Evolutionary conservation across 768 basidiomycete species (phyloP).

Genomic region (Lyophyllum semitale): DNA sequence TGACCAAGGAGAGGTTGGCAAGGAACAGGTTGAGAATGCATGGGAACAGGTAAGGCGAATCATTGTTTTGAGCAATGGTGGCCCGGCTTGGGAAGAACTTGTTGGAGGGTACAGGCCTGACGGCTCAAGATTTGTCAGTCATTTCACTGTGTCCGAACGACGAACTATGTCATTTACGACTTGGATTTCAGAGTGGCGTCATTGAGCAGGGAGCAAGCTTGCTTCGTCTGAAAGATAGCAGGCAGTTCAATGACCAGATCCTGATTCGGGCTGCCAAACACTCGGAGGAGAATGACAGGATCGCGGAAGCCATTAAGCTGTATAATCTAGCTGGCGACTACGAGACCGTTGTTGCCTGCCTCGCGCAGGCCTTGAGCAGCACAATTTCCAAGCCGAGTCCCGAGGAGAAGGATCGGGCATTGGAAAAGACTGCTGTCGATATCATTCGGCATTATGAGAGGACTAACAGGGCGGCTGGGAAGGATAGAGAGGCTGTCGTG

Average conservation of each 20-base stretch:
- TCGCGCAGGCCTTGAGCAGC: conserved; percentile 86
- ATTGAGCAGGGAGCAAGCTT: conserved; percentile 84
- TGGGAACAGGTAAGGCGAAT: conserved; percentile 82
- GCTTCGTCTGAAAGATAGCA: conserved; percentile 65
- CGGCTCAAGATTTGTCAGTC: conserved; percentile 83
- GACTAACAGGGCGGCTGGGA: conserved; percentile 71
- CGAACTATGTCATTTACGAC: not conserved
- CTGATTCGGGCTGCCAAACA: conserved; percentile 81
- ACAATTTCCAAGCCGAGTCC: conserved; percentile 67
- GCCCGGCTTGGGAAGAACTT: conserved; percentile 88
- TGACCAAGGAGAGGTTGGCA: conserved; percentile 73
- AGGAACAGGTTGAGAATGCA: conserved; percentile 79
- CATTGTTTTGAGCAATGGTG: conserved; percentile 76
- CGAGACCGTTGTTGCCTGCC: conserved; percentile 80
- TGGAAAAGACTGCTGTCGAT: conserved; percentile 76
- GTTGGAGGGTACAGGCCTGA: conserved; percentile 92
- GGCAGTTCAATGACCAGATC: conserved; percentile 79
- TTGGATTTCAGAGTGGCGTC: conserved; percentile 64
- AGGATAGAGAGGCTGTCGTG: conserved; percentile 72
- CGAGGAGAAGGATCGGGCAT: conserved; percentile 62
- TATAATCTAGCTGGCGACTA: conserved; percentile 96
- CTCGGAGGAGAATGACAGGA: conserved; percentile 81
- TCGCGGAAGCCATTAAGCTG: conserved; percentile 90
- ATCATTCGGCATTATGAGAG: conserved; percentile 82
- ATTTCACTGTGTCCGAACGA: not conserved